Evolutionary conservation across 371 early-diverging fungal genomes (phyloP).

Genomic region (Paraphysoderma sedebokerense): DNA sequence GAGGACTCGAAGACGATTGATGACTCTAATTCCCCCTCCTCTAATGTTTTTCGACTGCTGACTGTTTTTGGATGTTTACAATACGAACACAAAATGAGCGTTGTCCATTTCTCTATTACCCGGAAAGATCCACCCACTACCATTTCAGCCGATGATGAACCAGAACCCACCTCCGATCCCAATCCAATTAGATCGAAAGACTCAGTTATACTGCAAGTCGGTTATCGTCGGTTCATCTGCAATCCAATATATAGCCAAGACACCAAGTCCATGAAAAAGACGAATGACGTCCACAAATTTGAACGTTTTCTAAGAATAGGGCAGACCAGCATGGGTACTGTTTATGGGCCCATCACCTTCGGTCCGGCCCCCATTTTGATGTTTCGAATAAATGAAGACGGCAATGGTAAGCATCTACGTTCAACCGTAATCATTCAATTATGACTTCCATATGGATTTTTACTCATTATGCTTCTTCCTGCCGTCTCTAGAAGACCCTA

Average conservation of each 20-base stretch:
- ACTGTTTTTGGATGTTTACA: constrained; percentile 69
- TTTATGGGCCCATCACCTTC: constrained; percentile 79
- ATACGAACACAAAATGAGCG: constrained; percentile 84
- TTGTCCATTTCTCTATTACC: constrained; percentile 57
- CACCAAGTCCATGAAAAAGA: constrained; percentile 46
- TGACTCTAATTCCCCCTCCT: constrained; percentile 12
- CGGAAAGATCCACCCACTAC: constrained; percentile 50
- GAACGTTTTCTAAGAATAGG: constrained; percentile 73
- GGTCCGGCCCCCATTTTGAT: constrained; percentile 58
- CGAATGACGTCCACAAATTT: constrained; percentile 87
- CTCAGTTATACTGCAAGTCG: constrained; percentile 62
- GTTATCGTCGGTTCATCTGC: constrained; percentile 72
- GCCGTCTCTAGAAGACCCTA: constrained; percentile 15
- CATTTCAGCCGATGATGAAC: constrained; percentile 43
- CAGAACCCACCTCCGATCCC: background rate
- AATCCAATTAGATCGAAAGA: constrained; percentile 36
- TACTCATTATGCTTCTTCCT: background rate
- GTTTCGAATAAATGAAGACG: constrained; percentile 28
- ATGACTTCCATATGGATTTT: background rate
- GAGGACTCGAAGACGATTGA: background rate
- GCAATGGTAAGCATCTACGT: constrained; percentile 33
- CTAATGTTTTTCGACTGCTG: constrained; percentile 48
- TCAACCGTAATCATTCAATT: background rate
- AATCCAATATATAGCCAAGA: constrained; percentile 76
- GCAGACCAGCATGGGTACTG: constrained; percentile 49